Evolutionary conservation across 2,329 filamentous ascomycete species (phyloP).

Genomic region (Hypoxylon sp.): DNA sequence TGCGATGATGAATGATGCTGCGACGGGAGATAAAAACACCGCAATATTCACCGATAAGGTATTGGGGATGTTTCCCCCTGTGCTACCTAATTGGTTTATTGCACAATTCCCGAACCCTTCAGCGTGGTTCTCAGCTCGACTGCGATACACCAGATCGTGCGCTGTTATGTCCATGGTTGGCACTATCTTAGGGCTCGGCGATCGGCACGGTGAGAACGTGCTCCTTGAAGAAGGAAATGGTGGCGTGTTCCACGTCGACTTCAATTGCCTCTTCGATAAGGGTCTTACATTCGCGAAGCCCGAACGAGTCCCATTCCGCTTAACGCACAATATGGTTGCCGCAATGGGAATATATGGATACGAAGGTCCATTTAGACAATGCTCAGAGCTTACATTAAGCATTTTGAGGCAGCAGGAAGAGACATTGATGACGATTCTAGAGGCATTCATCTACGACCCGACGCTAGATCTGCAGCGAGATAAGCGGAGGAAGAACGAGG

Average conservation of each 20-base stretch:
- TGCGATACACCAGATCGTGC: constrained; percentile 92
- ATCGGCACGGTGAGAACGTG: constrained; percentile 97
- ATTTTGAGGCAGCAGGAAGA: constrained; percentile 93
- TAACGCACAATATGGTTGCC: constrained; percentile 98
- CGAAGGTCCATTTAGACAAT: constrained; percentile 92
- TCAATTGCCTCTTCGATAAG: constrained; percentile 99
- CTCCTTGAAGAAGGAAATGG: constrained; percentile 94
- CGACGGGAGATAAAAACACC: constrained; percentile 70
- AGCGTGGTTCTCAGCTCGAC: constrained; percentile 89
- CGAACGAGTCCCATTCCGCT: constrained; percentile 93
- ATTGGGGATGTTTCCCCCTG: constrained; percentile 78
- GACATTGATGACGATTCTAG: constrained; percentile 95
- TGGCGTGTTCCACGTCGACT: constrained; percentile 96
- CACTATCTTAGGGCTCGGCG: constrained; percentile 91
- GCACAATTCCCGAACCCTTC: constrained; percentile 95
- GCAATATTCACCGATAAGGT: constrained; percentile 79
- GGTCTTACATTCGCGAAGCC: constrained; percentile 95
- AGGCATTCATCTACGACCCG: constrained; percentile 97
- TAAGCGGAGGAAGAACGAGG: constrained; percentile 71
- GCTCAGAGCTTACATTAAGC: constrained; percentile 87
- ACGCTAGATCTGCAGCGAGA: constrained; percentile 89
- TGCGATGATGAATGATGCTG: constrained; percentile 74
- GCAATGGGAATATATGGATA: constrained; percentile 96
- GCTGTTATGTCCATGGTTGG: constrained; percentile 99
- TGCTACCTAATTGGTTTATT: constrained; percentile 95